Percentiles rank a stretch among this genome's conserved stretches.
phyloP scores from a whole-genome alignment of 1,284 basidiomycete species.

The Apiotrichum brassicae region DNA sequence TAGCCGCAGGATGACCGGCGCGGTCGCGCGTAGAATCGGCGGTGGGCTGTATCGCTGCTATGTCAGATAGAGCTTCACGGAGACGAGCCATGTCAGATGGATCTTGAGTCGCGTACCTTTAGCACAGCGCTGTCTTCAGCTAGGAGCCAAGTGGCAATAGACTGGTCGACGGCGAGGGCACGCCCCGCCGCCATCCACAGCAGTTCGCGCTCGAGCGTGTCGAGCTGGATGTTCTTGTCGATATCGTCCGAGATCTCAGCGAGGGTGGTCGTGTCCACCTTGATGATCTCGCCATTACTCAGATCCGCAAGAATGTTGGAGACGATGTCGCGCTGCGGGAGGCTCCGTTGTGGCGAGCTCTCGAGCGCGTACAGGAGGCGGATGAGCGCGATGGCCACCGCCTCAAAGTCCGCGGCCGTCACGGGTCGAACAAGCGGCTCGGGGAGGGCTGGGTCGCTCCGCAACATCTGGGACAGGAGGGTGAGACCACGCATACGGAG shows the following conservation, averaged over 20 bases:
- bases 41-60: slow-evolving; percentile 29
- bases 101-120: slow-evolving; percentile 15
- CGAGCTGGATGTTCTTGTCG: not conserved
- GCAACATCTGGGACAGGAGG: slow-evolving; percentile 29
- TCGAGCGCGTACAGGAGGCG: slow-evolving; percentile 28
- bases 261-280: slow-evolving; percentile 20
- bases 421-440: slow-evolving; percentile 20
- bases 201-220: slow-evolving; percentile 26
- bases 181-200: slow-evolving; percentile 32
- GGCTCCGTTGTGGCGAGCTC: slow-evolving; percentile 12
- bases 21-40: slow-evolving; percentile 30
- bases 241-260: slow-evolving; percentile 17
- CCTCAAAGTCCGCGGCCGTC: slow-evolving; percentile 25
- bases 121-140: slow-evolving; percentile 13
- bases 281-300: slow-evolving; percentile 25
- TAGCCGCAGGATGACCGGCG: slow-evolving; percentile 22
- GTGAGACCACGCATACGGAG: slow-evolving; percentile 31
- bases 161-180: slow-evolving; percentile 13
- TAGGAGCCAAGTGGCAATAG: slow-evolving; percentile 28
- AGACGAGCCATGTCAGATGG: too few species aligned
- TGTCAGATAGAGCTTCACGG: not conserved
- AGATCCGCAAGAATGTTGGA: slow-evolving; percentile 23
- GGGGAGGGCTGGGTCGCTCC: slow-evolving; percentile 26
- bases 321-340: slow-evolving; percentile 23
- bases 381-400: slow-evolving; percentile 26